These are phyloP conservation scores for Epichloe sp. DNA, from an alignment of 2,329 filamentous ascomycete genomes.

Conservation along the genomic window DNA sequence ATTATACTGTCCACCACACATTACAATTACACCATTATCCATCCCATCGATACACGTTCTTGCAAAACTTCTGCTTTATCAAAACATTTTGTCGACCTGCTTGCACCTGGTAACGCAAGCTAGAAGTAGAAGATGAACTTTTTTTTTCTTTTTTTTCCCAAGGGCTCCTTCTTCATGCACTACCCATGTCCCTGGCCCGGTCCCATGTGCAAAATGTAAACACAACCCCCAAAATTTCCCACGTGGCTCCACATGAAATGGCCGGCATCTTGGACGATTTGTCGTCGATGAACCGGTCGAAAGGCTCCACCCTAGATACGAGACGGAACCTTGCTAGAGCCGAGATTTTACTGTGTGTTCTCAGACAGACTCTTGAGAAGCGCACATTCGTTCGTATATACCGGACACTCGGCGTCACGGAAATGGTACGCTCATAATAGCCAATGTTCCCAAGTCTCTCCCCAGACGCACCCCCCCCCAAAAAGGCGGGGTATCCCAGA, in stretches of 20 bases:
- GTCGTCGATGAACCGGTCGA: no score
- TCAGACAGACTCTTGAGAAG: no score
- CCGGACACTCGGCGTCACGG: no score
- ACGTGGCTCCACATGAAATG: not conserved
- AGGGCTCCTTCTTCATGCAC: conserved; percentile 3
- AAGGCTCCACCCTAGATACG: no score
- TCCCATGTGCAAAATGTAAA: not conserved
- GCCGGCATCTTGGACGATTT: not conserved
- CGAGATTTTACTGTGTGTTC: no score
- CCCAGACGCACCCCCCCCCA: no score
- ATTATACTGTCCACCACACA: not conserved
- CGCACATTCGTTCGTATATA: no score
- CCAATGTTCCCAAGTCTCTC: no score
- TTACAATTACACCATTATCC: not conserved
- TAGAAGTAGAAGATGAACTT: not conserved
- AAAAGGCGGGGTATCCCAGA: no score
- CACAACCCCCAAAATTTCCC: not conserved
- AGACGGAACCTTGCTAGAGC: no score
- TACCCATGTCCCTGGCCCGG: not conserved
- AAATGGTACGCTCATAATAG: no score
- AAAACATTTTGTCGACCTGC: not conserved
- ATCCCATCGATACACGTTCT: not conserved
- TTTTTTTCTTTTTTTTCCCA: not conserved
- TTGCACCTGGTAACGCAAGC: conserved; percentile 6
- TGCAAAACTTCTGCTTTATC: not conserved